phyloP scores from a whole-genome alignment of 768 basidiomycete species.

The Candolleomyces aberdarensis region DNA sequence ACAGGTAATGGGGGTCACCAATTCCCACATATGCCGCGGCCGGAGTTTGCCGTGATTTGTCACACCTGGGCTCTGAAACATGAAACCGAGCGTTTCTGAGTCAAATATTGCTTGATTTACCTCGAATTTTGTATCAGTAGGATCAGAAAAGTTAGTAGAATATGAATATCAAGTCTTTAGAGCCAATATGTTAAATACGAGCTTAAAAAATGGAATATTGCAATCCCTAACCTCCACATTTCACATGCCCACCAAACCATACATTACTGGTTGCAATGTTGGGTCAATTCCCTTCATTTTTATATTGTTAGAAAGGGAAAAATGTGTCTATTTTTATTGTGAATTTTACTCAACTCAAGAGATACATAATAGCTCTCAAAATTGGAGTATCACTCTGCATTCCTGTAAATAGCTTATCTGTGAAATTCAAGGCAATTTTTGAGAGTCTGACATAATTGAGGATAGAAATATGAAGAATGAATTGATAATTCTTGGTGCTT shows the following conservation, averaged over 20 bases:
- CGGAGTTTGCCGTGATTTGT: neutral
- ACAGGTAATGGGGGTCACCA: neutral
- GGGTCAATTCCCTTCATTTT: too few species aligned
- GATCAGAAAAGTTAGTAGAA: neutral
- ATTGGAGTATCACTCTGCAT: too few species aligned
- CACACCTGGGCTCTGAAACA: neutral
- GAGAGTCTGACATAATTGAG: too few species aligned
- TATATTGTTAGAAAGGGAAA: too few species aligned
- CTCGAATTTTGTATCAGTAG: neutral
- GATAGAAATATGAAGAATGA: too few species aligned
- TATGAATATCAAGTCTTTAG: neutral
- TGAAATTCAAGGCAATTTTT: too few species aligned
- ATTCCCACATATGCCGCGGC: neutral
- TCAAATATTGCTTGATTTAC: neutral
- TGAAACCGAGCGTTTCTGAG: neutral
- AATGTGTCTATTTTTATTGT: too few species aligned
- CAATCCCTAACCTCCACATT: neutral
- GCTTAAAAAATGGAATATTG: neutral
- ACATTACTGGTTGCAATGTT: too few species aligned
- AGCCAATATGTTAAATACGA: neutral
- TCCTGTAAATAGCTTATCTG: too few species aligned
- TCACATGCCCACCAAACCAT: neutral
- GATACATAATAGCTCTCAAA: too few species aligned
- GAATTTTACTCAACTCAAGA: too few species aligned
- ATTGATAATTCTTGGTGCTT: too few species aligned